Percentiles rank a stretch among this genome's conserved stretches.
These are phyloP conservation scores for Eucalyptus dawsonii DNA, from an alignment of 345 rosid species.

Conservation along the genomic window DNA sequence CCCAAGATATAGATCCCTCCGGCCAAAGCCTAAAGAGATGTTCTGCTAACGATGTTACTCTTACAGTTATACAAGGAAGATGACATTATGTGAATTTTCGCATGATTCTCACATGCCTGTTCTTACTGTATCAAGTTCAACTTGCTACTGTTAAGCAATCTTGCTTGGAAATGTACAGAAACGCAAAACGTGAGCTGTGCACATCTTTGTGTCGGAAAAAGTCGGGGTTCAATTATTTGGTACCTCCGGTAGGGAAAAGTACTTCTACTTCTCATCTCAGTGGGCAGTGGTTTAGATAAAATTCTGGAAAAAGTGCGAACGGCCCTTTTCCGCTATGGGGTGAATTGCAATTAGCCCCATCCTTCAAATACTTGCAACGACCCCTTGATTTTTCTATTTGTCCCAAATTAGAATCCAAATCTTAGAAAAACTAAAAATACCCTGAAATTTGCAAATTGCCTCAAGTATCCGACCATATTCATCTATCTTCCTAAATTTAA, in stretches of 20 bases:
- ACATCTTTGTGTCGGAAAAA: background rate
- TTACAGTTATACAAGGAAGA: background rate
- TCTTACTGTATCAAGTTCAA: background rate
- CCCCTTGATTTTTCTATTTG: background rate
- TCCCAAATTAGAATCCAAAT: background rate
- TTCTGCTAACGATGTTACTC: background rate
- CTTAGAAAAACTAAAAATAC: background rate
- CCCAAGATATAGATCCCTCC: background rate
- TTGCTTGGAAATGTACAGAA: background rate
- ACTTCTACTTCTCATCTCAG: background rate
- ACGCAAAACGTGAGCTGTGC: background rate
- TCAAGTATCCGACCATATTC: background rate
- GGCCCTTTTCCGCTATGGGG: background rate
- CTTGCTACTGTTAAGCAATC: background rate
- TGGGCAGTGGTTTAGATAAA: background rate
- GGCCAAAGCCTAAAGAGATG: background rate
- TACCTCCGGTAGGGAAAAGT: background rate
- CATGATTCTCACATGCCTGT: background rate
- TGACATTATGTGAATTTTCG: background rate
- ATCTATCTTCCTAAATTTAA: background rate
- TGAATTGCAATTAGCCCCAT: background rate
- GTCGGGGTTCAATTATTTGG: background rate
- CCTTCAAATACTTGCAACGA: background rate
- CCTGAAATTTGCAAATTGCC: background rate
- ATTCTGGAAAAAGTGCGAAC: background rate